These are phyloP conservation scores for Gaultheria prostrata DNA, from an alignment of 148 eudicot species.

Conservation along the genomic window DNA sequence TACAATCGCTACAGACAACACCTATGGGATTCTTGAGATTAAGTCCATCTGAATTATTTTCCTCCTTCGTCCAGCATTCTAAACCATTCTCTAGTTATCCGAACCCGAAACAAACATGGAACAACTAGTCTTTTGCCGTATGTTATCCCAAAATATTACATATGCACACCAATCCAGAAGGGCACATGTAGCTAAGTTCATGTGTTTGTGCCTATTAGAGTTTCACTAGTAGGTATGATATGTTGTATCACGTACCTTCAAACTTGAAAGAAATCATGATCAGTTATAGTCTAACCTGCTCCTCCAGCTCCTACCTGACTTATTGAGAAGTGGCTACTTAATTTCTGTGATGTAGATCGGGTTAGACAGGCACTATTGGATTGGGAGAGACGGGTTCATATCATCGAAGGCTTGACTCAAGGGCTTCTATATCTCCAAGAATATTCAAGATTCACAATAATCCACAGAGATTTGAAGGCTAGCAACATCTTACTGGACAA, in stretches of 20 bases:
- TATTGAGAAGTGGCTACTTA: background rate
- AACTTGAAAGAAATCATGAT: background rate
- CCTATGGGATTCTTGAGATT: background rate
- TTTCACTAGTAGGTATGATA: background rate
- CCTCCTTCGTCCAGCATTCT: background rate
- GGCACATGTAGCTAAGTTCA: background rate
- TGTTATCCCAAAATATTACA: background rate
- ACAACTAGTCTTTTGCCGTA: background rate
- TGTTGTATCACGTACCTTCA: background rate
- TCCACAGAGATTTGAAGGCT: slow-evolving; percentile 41
- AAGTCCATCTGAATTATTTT: background rate
- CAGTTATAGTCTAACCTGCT: background rate
- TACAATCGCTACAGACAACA: background rate
- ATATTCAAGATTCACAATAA: slow-evolving; percentile 38
- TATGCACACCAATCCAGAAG: background rate
- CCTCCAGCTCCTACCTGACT: background rate
- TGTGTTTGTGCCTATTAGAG: background rate
- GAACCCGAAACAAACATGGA: background rate
- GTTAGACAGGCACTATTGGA: slow-evolving; percentile 23
- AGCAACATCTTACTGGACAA: slow-evolving; percentile 39
- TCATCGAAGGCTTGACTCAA: slow-evolving; percentile 44
- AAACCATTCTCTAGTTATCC: background rate
- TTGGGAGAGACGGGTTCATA: slow-evolving; percentile 36
- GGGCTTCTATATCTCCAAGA: slow-evolving; percentile 51
- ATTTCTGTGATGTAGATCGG: slow-evolving; percentile 25